Percentiles rank a stretch among this genome's conserved stretches.
Conservation (phyloP, 176 grass and related monocot species). For the Saccharum spontaneum region DNA sequence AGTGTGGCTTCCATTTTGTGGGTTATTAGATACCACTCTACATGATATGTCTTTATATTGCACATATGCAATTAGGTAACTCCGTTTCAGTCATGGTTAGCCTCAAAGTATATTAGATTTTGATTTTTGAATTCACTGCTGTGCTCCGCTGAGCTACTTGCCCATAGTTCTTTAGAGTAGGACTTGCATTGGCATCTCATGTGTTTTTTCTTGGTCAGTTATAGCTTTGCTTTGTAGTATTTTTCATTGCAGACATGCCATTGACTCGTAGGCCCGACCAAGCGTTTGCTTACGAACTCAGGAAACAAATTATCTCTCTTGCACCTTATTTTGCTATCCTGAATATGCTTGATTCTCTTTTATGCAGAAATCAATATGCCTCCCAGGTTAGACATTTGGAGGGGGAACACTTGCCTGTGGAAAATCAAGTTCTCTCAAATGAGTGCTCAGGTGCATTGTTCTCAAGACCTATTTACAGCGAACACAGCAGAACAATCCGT, state of each 20-base stretch:
- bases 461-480: background rate
- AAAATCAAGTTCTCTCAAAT: conserved; percentile 24
- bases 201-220: background rate
- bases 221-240: conserved; percentile 1
- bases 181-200: background rate
- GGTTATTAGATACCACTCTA: background rate
- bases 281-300: background rate
- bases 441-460: conserved; percentile 6
- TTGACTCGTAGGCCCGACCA: background rate
- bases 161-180: background rate
- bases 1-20: background rate
- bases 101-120: background rate
- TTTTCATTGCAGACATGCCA: background rate
- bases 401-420: conserved; percentile 7
- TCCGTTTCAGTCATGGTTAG: background rate
- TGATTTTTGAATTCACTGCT: background rate
- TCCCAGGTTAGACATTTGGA: conserved; percentile 18
- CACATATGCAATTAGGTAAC: background rate
- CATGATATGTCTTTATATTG: background rate
- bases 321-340: background rate
- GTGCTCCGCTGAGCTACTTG: background rate
- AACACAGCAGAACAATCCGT: conserved; percentile 3
- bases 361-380: conserved; percentile 34
- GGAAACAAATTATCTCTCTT: background rate
- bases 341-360: background rate